Base-by-base conservation (phyloP, 176 grass and related monocot genomes). In the Hsuehochloa calcarea region DNA sequence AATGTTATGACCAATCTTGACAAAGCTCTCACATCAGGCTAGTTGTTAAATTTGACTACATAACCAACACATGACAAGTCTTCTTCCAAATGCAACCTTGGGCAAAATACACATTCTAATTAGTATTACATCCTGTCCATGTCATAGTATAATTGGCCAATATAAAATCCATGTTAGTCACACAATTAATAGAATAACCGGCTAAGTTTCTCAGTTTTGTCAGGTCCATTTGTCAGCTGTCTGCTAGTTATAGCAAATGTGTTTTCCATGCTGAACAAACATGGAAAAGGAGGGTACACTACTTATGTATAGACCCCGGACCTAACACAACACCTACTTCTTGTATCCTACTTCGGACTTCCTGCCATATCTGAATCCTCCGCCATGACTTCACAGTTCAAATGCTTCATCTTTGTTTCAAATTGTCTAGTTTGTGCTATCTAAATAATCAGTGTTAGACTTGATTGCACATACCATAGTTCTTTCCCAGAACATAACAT, bases 31-130 rank as follows among this genome's bases (percentile, higher is more conserved):
- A 80, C 75, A 80, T 75, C 80, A 84, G 72, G 49, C 51, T 44
- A 82, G 60, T 62, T 84, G 67, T 45, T 87, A 84, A 87, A 37
- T 84, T 75, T 80, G 85, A 87, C 76, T 80, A 72, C 46, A 54
- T 69, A 75, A 84, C 67, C 59, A 79, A 78, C 17, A 20, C 74
- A 55, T 38, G 43, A 55, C 64, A 54, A 72, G 73, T 70, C 79
- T 51, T 86, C 17, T 55, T 54, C 19, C 15, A 70, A 82, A 86
- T 77, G 83, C 72, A 72, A 86, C 43, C 25, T 39, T 69, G 20
- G 75, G 59, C 17, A 39, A 80, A 83, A 15, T 84, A 68, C 68
- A 75, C 66, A 45, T 41, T 70, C 45, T 10, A n/a, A 74, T 80
- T 40, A 59, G 60, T 26, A 68, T 41, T 38, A 54, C 59, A 85